Evolutionary conservation across 2,329 filamentous ascomycete species (phyloP).

Genomic region (Colletotrichum higginsianum): DNA sequence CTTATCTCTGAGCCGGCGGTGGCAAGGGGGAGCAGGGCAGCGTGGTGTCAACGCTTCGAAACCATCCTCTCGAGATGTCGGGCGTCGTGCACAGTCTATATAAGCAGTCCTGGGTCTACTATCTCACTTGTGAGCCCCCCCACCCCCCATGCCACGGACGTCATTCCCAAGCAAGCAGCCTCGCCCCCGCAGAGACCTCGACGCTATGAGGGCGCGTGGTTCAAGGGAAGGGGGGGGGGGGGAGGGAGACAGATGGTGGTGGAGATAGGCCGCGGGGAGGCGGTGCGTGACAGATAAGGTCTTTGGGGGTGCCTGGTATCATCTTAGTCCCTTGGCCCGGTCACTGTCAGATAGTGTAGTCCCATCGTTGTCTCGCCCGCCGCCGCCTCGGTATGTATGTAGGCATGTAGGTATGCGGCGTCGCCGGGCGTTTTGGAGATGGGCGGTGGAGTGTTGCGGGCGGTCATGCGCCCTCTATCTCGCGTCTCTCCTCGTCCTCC

Average conservation of each 20-base stretch:
- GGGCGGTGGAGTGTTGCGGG: neutral
- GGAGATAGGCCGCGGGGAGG: slow-evolving; percentile 1
- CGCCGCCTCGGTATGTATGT: too few relatives aligned
- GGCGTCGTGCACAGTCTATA: neutral
- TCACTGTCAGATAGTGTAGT: neutral
- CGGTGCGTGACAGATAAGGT: slow-evolving; percentile 27
- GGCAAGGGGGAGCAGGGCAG: neutral
- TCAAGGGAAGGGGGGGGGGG: neutral
- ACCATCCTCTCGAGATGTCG: neutral
- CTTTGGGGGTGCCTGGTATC: neutral
- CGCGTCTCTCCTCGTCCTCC: too few relatives aligned
- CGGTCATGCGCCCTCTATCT: neutral
- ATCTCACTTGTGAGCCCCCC: neutral
- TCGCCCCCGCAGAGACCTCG: slow-evolving; percentile 22
- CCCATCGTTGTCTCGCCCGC: neutral
- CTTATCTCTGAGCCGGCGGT: slow-evolving; percentile 5
- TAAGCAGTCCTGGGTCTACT: neutral
- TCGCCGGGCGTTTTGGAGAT: slow-evolving; percentile 3
- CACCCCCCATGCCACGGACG: neutral
- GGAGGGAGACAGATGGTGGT: neutral
- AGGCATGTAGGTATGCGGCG: neutral
- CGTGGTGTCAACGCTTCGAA: neutral
- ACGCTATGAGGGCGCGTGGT: slow-evolving; percentile 9
- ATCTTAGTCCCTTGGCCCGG: neutral
- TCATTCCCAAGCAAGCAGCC: neutral